These are phyloP conservation scores for Raddia distichophylla DNA, from an alignment of 176 grass and related monocot genomes.

Conservation along the genomic window DNA sequence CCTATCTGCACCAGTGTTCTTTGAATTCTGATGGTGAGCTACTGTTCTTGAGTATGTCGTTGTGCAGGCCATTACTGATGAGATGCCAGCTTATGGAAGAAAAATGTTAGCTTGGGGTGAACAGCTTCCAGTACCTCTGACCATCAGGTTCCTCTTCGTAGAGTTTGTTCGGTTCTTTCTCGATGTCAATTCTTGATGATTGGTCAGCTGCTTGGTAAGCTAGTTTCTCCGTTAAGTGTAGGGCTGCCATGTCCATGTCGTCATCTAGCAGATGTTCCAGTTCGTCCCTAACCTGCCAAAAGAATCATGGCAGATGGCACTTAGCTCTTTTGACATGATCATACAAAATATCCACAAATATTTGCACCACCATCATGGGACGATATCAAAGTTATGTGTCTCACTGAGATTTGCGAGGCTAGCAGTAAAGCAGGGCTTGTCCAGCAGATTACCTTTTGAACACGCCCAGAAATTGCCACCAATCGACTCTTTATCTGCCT, in stretches of 20 bases:
- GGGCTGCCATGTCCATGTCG: slow-evolving; percentile 66
- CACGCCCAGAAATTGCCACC: slow-evolving; percentile 54
- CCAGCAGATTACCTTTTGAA: slow-evolving; percentile 53
- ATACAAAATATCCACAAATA: background rate
- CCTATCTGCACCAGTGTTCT: too few species aligned
- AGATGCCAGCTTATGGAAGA: background rate
- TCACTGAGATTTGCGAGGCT: background rate
- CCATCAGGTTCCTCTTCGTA: slow-evolving; percentile 2
- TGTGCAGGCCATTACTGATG: background rate
- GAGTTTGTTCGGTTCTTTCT: slow-evolving; percentile 27
- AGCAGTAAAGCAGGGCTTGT: background rate
- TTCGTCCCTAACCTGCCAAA: slow-evolving; percentile 71
- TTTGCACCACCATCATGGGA: background rate
- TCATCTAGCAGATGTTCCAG: slow-evolving; percentile 76
- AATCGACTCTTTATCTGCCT: slow-evolving; percentile 75
- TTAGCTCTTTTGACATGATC: background rate
- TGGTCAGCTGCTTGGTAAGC: slow-evolving; percentile 25
- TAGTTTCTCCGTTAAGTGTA: slow-evolving; percentile 77
- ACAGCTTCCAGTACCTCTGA: slow-evolving; percentile 39
- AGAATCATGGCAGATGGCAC: background rate
- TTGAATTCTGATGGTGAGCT: background rate
- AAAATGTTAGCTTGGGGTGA: background rate
- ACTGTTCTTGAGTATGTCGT: background rate
- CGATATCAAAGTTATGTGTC: background rate
- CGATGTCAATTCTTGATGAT: slow-evolving; percentile 21